These are phyloP conservation scores for Acarospora socialis DNA, from an alignment of 2,329 filamentous ascomycete species.

Conservation along the genomic window DNA sequence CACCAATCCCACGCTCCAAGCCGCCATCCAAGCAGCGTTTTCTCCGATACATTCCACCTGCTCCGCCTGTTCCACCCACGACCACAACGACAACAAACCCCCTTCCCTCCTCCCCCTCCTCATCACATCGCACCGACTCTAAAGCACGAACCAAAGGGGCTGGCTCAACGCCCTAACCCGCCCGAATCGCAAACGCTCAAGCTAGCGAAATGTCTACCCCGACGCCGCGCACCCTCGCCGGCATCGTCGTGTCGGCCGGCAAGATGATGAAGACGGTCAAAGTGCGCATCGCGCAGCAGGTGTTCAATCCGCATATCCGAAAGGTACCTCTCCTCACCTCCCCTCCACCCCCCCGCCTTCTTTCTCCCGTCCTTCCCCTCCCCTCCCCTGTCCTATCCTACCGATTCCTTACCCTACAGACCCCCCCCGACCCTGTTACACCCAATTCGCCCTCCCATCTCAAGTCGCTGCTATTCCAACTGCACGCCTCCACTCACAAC, in stretches of 20 bases:
- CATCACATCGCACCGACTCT: too few species aligned
- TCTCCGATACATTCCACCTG: too few species aligned
- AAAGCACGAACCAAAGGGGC: too few species aligned
- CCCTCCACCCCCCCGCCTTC: neutral
- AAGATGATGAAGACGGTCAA: conserved; percentile 68
- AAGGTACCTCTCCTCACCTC: conserved; percentile 41
- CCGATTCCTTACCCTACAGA: neutral
- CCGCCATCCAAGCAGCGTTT: too few species aligned
- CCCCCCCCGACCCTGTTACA: neutral
- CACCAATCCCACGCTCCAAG: too few species aligned
- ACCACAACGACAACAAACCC: too few species aligned
- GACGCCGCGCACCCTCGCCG: conserved; percentile 25
- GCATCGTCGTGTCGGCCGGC: conserved; percentile 64
- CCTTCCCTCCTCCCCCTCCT: too few species aligned
- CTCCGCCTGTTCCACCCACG: too few species aligned
- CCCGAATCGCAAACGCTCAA: too few species aligned
- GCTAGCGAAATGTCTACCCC: too few species aligned
- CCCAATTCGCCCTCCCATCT: neutral
- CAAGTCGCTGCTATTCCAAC: neutral
- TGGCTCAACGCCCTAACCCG: too few species aligned
- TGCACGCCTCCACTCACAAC: neutral
- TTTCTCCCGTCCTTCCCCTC: neutral
- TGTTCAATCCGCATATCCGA: conserved; percentile 57
- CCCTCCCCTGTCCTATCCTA: neutral
- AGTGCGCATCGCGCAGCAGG: conserved; percentile 55